Base-by-base conservation (phyloP, 176 grass and related monocot genomes). In the Ananas comosus region DNA sequence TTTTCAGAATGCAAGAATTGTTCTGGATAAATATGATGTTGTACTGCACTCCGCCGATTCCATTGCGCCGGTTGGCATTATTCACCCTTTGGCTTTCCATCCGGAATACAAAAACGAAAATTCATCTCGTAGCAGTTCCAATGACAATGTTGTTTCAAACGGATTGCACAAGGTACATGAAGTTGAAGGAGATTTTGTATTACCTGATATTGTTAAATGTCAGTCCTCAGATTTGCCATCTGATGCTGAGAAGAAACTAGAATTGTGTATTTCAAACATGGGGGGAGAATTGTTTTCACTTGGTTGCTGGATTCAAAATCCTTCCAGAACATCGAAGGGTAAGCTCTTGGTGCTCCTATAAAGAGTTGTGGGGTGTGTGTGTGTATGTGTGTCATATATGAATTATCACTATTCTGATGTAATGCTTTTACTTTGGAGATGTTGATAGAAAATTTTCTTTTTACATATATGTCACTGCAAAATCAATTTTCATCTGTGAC, bases 1-100 rank as follows among this genome's bases (percentile, higher is more conserved):
- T 59, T 81, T 83, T 13, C 81, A 96, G 93, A 87, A 90, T 79
- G 93, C 88, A 28, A 89, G 86, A 77, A 96, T 96, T 81, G 67
- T 87, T 65, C 86, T 97, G 19, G 89, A 97, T 23, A 83, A 97
- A 52, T 97, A 68, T 63, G 53, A 97, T 80, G 83, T 88, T 67
- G 83, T 97, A 72, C 81, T 97, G 47, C 81, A 97, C 59, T 89
- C 86, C 3, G 58, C 86, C 47, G 86, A 90, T 81, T 84, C 84
- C 48, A 97, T 97, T 65, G 93, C 93, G 52, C 80, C 93, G 70
- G 93, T 92, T 70, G 93, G 89, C 53, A 73, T 97, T 79, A 88
- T 97, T 90, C 93, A 92, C 56, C 89, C 93, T 21, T 53, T 81
- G 64, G 65, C 74, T 28, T 97, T 97, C 76, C 93, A 97, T 85